These are phyloP conservation scores for Dimocarpus longan DNA, from an alignment of 345 rosid species.

Conservation along the genomic window DNA sequence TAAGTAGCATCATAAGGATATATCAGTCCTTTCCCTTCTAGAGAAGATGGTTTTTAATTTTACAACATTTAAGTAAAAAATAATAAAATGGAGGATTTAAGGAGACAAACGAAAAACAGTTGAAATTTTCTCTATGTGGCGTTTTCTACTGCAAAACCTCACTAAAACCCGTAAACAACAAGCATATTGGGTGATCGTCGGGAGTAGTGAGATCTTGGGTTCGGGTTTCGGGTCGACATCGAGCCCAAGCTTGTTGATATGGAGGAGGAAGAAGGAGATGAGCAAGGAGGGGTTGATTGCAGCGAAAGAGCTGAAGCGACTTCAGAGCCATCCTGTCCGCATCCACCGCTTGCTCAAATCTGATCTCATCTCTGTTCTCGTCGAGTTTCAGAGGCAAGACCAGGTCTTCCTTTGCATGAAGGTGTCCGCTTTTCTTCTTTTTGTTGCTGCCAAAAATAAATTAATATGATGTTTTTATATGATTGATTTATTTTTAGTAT, in stretches of 20 bases:
- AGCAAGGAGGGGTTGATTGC: slow-evolving; percentile 82
- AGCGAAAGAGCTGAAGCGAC: slow-evolving; percentile 83
- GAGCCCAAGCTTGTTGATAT: slow-evolving; percentile 92
- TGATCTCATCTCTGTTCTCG: slow-evolving; percentile 81
- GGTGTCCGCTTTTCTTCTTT: slow-evolving; percentile 53
- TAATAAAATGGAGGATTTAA: no score
- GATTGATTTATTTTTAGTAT: background rate
- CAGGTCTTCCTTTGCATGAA: slow-evolving; percentile 88
- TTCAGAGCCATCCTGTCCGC: slow-evolving; percentile 56
- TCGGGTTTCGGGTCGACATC: slow-evolving; percentile 55
- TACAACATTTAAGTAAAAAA: no score
- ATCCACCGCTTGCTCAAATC: slow-evolving; percentile 80
- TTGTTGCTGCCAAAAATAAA: background rate
- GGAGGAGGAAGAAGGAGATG: slow-evolving; percentile 93
- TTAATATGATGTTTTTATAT: background rate
- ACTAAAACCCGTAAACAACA: no score
- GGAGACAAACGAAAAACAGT: no score
- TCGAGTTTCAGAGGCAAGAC: slow-evolving; percentile 91
- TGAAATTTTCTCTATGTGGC: no score
- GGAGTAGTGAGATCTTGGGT: no score
- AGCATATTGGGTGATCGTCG: no score
- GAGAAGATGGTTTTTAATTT: no score
- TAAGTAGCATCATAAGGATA: no score
- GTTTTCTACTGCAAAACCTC: no score
- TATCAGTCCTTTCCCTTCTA: no score